A percentile compares a stretch with the other conserved stretches of the same genome.
Evolutionary conservation across 257 asterid species (phyloP).

Genomic region (Jacaranda mimosifolia): DNA sequence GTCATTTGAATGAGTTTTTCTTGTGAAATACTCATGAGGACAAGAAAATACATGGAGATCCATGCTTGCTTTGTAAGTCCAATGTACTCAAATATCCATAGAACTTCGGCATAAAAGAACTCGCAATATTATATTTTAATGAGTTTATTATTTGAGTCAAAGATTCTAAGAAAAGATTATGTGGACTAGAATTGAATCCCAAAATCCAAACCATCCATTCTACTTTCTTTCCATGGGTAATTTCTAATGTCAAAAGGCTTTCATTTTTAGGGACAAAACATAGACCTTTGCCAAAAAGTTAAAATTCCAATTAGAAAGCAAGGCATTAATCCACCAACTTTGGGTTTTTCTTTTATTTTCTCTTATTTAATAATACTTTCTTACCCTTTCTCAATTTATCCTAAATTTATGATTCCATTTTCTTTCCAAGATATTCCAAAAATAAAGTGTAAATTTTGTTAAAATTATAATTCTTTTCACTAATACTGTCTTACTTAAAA

Average conservation of each 20-base stretch:
- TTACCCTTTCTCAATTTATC: neutral
- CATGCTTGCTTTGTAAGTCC: constrained; percentile 15
- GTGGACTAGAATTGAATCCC: neutral
- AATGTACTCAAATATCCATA: constrained; percentile 18
- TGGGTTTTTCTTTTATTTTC: neutral
- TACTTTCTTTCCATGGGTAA: neutral
- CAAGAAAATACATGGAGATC: constrained; percentile 29
- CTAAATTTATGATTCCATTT: too few species aligned
- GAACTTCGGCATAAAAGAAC: neutral
- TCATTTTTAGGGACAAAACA: neutral
- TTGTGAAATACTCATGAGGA: constrained; percentile 6
- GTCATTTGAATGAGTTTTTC: neutral
- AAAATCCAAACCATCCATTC: neutral
- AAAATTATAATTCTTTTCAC: neutral
- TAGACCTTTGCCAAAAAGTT: constrained; percentile 22
- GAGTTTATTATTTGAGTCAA: neutral
- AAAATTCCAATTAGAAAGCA: constrained; percentile 2
- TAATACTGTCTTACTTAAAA: neutral
- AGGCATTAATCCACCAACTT: constrained; percentile 3
- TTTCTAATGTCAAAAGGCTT: neutral
- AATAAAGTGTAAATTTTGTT: too few species aligned
- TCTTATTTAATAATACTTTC: neutral
- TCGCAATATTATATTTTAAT: neutral
- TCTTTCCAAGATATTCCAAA: too few species aligned
- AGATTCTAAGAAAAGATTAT: neutral